Evolutionary conservation across 2,329 filamentous ascomycete genomes (phyloP), one percentile per base, ranked within the genome.

Genomic region (Endothia cerciana): DNA sequence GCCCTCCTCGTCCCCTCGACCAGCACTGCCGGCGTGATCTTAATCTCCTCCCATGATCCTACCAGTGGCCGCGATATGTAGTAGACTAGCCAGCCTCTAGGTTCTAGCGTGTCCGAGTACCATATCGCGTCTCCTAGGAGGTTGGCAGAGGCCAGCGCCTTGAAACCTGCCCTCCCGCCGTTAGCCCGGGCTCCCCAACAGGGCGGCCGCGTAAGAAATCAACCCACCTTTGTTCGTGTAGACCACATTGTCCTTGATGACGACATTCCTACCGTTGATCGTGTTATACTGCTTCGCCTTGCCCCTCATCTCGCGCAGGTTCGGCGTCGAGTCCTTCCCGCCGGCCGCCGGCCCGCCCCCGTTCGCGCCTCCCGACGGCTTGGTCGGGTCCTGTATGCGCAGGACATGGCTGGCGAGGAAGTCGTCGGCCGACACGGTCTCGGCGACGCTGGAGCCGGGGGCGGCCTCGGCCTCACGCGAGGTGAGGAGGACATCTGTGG

Each of bases 381-480:
- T 79, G 65, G 83, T 79, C 65, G 81, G 81, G 55, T 77, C 73
- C 51, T 92, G 90, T 71, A 97, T 89, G 72, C 94, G 92, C 75
- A 99, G 84, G 65, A 98, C 93, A 91, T 99, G 95, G 82, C 95
- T 98, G 69, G 89, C 93, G 65, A 99, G 86, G 77, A 99, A 98
- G 73, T 99, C 95, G 77, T 99, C 95, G 65, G 92, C 93, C 68
- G 88, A 87, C 74, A 94, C 89, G 71, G 97, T 86, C 76, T 98
- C 94, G 72, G 88, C 83, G 78, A 93, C 91, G 66, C 86, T 82
- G 70, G 87, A 83, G 77, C 91, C 91, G 57, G 64, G 60, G 57
- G 60, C 41, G 72, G 90, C 91, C 78, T 98, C 95, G 77, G 89
- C 88, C 79, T 99, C 95, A 82, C 91, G 91, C 77, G 88, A 90